These are phyloP conservation scores for Trichoderma virens DNA, from an alignment of 495 filamentous ascomycete species.

Conservation along the genomic window DNA sequence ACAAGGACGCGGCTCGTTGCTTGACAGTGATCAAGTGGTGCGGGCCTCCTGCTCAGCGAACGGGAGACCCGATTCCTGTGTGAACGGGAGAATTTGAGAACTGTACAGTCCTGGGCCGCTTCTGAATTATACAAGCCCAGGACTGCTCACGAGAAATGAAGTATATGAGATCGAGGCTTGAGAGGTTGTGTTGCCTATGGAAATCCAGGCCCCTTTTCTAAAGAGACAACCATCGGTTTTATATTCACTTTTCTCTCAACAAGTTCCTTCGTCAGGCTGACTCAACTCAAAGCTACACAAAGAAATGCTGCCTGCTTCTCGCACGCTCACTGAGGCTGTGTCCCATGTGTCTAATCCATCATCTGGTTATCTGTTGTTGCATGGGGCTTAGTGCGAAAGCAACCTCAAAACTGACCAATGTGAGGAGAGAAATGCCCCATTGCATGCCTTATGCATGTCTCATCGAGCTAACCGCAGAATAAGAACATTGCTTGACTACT, in stretches of 20 bases:
- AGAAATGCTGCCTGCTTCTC: background rate
- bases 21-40: background rate
- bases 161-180: background rate
- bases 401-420: background rate
- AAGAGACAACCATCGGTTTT: background rate
- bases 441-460: background rate
- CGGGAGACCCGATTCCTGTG: background rate
- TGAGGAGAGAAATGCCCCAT: background rate
- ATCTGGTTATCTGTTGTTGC: background rate
- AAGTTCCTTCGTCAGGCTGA: background rate
- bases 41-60: background rate
- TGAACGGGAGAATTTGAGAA: background rate
- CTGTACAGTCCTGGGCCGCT: background rate
- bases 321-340: background rate
- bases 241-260: background rate
- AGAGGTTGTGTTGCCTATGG: no score
- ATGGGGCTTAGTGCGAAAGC: background rate
- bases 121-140: background rate
- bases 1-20: background rate
- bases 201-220: background rate
- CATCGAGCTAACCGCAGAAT: background rate
- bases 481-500: background rate
- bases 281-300: no score
- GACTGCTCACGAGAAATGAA: background rate
- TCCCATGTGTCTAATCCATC: background rate